These are phyloP conservation scores for Zygosaccharomyces kombuchaensis DNA, from an alignment of 805 yeast species.

Conservation along the genomic window DNA sequence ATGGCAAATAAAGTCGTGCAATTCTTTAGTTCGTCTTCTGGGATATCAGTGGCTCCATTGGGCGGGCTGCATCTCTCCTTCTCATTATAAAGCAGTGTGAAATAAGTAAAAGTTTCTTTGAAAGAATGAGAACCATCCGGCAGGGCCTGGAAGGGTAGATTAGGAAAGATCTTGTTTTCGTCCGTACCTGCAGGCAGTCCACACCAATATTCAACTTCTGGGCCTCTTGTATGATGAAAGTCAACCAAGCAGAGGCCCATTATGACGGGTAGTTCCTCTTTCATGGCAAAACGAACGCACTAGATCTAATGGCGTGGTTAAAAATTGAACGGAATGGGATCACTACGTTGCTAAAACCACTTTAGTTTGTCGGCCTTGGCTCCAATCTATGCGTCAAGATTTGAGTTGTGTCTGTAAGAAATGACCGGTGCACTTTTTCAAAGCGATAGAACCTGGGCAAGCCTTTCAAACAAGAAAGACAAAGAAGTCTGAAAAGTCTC, in stretches of 20 bases:
- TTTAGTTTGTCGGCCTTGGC: background rate
- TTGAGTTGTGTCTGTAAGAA: background rate
- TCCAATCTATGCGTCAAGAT: background rate
- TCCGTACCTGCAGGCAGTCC: conserved; percentile 39
- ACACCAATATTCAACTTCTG: conserved; percentile 90
- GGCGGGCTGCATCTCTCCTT: conserved; percentile 33
- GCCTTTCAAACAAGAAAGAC: no score
- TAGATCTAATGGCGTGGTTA: background rate
- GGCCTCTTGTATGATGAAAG: conserved; percentile 90
- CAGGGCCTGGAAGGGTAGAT: conserved; percentile 86
- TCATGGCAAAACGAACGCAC: conserved; percentile 2
- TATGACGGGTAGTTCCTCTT: conserved; percentile 37
- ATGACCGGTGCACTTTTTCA: conserved; percentile 4
- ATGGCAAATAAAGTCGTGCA: conserved; percentile 86
- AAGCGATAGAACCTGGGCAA: background rate
- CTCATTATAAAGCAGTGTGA: conserved; percentile 73
- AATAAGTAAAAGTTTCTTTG: conserved; percentile 89
- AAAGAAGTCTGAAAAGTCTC: no score
- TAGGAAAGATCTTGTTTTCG: conserved; percentile 61
- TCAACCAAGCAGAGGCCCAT: conserved; percentile 88
- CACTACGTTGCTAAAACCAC: background rate
- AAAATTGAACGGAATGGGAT: background rate
- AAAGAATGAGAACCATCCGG: conserved; percentile 95
- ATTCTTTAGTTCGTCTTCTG: conserved; percentile 32
- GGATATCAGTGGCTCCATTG: conserved; percentile 39